Evolutionary conservation across 2,329 filamentous ascomycete genomes (phyloP).

Genomic region (Xylariaceae sp.): DNA sequence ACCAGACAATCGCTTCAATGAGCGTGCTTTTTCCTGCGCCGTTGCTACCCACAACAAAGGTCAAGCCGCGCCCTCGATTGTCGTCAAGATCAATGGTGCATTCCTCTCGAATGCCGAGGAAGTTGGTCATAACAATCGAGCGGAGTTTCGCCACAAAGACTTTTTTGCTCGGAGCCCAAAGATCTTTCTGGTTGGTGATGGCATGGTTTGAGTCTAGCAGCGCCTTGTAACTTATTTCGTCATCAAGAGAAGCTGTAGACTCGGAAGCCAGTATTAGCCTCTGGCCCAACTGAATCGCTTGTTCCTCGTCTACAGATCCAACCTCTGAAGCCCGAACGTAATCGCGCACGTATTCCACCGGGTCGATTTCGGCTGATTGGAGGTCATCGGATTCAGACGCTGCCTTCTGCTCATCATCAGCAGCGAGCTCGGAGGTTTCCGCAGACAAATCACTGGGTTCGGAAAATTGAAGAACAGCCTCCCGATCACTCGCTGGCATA

Average conservation of each 20-base stretch:
- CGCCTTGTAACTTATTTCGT: conserved; percentile 13
- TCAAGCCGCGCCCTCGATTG: conserved; percentile 26
- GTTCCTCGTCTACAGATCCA: conserved; percentile 16
- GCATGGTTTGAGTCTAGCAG: conserved; percentile 15
- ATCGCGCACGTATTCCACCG: conserved; percentile 12
- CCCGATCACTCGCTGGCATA: conserved; percentile 21
- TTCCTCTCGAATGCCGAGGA: conserved; percentile 30
- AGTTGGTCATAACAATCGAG: conserved; percentile 31
- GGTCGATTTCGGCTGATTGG: conserved; percentile 11
- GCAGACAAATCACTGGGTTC: neutral
- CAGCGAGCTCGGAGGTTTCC: neutral
- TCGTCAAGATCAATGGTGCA: conserved; percentile 27
- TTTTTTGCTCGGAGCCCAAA: neutral
- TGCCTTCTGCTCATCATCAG: neutral
- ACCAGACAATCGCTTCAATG: conserved; percentile 33
- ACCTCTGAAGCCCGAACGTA: conserved; percentile 18
- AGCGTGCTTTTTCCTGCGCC: conserved; percentile 33
- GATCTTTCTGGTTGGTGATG: conserved; percentile 1
- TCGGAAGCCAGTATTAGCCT: conserved; percentile 15
- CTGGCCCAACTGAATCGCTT: conserved; percentile 17
- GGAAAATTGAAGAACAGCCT: neutral
- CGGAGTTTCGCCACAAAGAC: conserved; percentile 28
- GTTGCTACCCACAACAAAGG: conserved; percentile 30
- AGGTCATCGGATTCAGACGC: neutral
- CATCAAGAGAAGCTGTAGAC: neutral